Evolutionary conservation across 1,284 basidiomycete genomes (phyloP).

Genomic region (Apiotrichum akiyoshidainum): DNA sequence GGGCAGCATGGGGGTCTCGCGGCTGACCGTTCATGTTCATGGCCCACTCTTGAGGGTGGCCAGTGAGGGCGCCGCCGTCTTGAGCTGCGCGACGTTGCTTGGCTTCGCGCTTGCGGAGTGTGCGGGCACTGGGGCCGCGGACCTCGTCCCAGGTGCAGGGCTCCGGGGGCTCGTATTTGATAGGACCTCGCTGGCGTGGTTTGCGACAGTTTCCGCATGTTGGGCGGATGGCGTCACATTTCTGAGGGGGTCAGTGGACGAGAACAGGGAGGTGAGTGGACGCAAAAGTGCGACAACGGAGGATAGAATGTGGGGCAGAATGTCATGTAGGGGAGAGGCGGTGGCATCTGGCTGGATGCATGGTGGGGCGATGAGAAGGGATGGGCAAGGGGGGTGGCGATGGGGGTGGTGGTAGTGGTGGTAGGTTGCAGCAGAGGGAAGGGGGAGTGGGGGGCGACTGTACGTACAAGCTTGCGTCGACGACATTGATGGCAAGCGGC

Average conservation of each 20-base stretch:
- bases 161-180: conserved; percentile 23
- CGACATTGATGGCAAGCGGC: background rate
- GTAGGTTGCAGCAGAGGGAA: too few relatives aligned
- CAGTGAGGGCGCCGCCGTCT: too few relatives aligned
- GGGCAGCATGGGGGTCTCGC: background rate
- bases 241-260: conserved; percentile 20
- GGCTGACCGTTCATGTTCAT: background rate
- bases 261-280: too few relatives aligned
- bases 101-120: conserved; percentile 30
- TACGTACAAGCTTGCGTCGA: background rate
- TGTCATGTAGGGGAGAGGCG: too few relatives aligned
- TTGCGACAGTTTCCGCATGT: conserved; percentile 42
- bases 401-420: too few relatives aligned
- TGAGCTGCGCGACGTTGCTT: conserved; percentile 8
- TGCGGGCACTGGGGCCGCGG: conserved; percentile 32
- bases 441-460: too few relatives aligned
- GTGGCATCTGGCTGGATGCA: too few relatives aligned
- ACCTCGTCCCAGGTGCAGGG: conserved; percentile 44
- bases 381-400: too few relatives aligned
- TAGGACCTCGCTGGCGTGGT: conserved; percentile 31
- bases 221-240: conserved; percentile 44
- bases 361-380: too few relatives aligned
- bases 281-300: too few relatives aligned
- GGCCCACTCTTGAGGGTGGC: background rate
- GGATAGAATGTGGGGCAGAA: too few relatives aligned